Conservation (phyloP, 1,139 yeast species). For the Blastobotrys apis region DNA sequence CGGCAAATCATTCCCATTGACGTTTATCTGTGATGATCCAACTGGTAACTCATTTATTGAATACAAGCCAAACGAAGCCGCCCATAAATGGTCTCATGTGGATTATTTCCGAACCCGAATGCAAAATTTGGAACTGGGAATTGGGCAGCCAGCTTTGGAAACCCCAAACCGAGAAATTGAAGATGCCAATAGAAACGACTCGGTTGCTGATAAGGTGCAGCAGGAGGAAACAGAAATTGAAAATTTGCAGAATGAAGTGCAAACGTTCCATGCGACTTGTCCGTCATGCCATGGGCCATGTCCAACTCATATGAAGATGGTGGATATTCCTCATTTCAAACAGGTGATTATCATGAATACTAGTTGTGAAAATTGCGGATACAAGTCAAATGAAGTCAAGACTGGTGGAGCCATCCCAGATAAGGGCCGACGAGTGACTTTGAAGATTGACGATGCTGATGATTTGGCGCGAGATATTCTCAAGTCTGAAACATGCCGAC, state of each 20-base stretch:
- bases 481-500: conserved; percentile 89
- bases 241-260: conserved; percentile 83
- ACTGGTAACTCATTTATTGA: conserved; percentile 98
- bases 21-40: conserved; percentile 84
- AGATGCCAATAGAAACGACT: conserved; percentile 21
- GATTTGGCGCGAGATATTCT: conserved; percentile 92
- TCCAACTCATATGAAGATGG: conserved; percentile 94
- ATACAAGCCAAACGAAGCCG: conserved; percentile 78
- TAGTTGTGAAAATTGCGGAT: conserved; percentile 88
- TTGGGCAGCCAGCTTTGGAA: conserved; percentile 34
- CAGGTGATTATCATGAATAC: conserved; percentile 97
- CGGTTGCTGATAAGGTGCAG: conserved; percentile 31
- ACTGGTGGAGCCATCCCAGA: conserved; percentile 97
- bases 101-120: conserved; percentile 85
- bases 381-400: conserved; percentile 94
- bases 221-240: conserved; percentile 59
- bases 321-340: conserved; percentile 95
- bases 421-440: conserved; percentile 69
- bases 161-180: conserved; percentile 17
- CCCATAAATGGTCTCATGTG: conserved; percentile 85
- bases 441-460: conserved; percentile 82
- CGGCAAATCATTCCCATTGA: conserved; percentile 72
- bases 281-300: conserved; percentile 75
- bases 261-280: conserved; percentile 87
- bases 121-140: conserved; percentile 84